A percentile compares a stretch with the other conserved stretches of the same genome.
Conservation (phyloP, 1,139 yeast genomes). For the Torulaspora pretoriensis region DNA sequence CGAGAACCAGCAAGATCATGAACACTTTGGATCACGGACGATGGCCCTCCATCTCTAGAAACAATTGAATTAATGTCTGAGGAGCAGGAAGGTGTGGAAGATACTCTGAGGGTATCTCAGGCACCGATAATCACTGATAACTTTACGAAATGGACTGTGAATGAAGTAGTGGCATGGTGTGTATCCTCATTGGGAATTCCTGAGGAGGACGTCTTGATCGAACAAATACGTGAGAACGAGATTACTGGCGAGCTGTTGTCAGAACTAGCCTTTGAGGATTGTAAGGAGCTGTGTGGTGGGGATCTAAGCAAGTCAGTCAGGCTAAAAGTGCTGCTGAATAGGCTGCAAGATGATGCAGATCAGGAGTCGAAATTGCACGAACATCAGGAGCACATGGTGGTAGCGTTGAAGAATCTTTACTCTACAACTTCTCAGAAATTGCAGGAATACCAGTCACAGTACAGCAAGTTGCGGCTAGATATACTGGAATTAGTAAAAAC, state of each 20-base stretch:
- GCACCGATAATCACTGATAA: slow-evolving; percentile 11
- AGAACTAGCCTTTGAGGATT: slow-evolving; percentile 54
- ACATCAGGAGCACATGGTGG: slow-evolving; percentile 25
- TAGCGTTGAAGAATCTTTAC: slow-evolving; percentile 27
- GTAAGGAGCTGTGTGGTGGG: slow-evolving; percentile 53
- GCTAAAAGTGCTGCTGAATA: slow-evolving; percentile 44
- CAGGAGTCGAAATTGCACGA: slow-evolving; percentile 12
- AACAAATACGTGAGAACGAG: slow-evolving; percentile 47
- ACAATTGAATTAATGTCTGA: slow-evolving; percentile 7
- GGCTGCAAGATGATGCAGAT: slow-evolving; percentile 22
- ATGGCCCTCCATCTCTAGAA: neutral
- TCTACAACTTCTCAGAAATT: slow-evolving; percentile 26
- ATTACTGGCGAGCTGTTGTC: slow-evolving; percentile 62
- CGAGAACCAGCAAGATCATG: neutral
- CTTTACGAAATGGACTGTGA: slow-evolving; percentile 22
- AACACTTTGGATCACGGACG: neutral
- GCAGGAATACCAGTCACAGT: slow-evolving; percentile 33
- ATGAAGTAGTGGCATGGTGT: slow-evolving; percentile 29
- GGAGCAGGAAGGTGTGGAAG: slow-evolving; percentile 5
- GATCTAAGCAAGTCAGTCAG: slow-evolving; percentile 44
- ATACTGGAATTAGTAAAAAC: slow-evolving; percentile 31
- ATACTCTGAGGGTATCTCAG: neutral
- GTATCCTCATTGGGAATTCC: slow-evolving; percentile 14
- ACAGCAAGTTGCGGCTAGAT: slow-evolving; percentile 30
- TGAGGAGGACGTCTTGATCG: slow-evolving; percentile 15